These are phyloP conservation scores for Pharus latifolius DNA, from an alignment of 176 grass and related monocot genomes.

Conservation along the genomic window DNA sequence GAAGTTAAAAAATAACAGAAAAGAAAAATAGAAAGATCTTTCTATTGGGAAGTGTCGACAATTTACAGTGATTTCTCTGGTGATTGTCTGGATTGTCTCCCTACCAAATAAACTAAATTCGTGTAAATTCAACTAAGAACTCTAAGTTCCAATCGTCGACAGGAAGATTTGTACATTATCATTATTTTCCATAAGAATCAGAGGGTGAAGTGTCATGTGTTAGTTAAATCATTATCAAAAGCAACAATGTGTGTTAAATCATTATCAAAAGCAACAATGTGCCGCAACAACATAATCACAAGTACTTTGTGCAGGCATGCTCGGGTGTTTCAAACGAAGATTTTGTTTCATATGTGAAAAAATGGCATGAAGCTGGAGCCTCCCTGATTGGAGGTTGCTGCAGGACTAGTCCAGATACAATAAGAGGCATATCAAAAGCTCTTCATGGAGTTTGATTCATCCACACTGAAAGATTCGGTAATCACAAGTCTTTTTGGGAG, in stretches of 20 bases:
- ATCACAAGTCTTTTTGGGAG: background rate
- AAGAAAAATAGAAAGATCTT: background rate
- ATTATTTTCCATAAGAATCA: background rate
- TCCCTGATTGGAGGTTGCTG: constrained; percentile 72
- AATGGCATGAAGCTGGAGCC: constrained; percentile 66
- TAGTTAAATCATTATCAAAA: background rate
- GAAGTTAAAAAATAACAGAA: background rate
- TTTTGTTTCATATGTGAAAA: constrained; percentile 50
- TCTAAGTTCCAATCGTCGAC: too few species aligned
- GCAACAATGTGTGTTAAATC: too few species aligned
- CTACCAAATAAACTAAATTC: too few species aligned
- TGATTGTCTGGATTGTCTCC: too few species aligned
- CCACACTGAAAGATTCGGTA: background rate
- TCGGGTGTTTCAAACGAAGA: constrained; percentile 41
- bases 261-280: background rate
- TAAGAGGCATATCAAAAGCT: constrained; percentile 44
- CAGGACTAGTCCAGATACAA: constrained; percentile 53
- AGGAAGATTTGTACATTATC: background rate
- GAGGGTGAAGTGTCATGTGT: background rate
- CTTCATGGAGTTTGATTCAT: constrained; percentile 27
- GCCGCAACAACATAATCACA: background rate
- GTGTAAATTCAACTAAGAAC: too few species aligned
- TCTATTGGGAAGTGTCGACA: background rate
- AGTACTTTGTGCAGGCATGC: constrained; percentile 30
- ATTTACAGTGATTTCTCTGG: too few species aligned